phyloP scores from a whole-genome alignment of 2,329 filamentous ascomycete species.

The Aspergillus chevalieri region DNA sequence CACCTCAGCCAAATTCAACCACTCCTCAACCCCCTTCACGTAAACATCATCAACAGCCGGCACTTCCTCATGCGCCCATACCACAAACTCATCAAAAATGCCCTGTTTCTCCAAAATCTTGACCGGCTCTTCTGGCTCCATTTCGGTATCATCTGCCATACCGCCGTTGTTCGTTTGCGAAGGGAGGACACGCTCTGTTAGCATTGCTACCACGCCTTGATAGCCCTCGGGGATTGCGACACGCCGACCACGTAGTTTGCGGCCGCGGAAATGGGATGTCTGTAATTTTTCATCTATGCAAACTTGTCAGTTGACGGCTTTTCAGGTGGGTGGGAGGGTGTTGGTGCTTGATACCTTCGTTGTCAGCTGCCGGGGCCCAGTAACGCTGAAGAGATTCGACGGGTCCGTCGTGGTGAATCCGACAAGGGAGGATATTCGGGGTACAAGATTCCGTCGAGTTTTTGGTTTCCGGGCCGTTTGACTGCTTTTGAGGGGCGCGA shows the following conservation, averaged over 20 bases:
- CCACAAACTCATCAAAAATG: constrained; percentile 65
- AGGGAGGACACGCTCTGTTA: constrained; percentile 34
- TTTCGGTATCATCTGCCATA: constrained; percentile 42
- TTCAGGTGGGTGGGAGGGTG: background rate
- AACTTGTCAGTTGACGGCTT: constrained; percentile 2
- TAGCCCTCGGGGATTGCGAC: constrained; percentile 67
- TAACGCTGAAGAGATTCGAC: constrained; percentile 59
- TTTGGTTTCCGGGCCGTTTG: constrained; percentile 12
- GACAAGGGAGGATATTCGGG: constrained; percentile 72
- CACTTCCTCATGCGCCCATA: constrained; percentile 76
- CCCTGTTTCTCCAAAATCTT: constrained; percentile 57
- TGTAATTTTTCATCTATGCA: constrained; percentile 28
- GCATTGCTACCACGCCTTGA: constrained; percentile 55
- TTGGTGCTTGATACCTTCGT: constrained; percentile 31
- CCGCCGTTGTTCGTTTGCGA: constrained; percentile 32
- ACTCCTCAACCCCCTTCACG: constrained; percentile 70
- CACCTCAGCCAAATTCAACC: constrained; percentile 66
- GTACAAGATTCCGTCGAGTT: constrained; percentile 38
- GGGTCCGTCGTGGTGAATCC: constrained; percentile 70
- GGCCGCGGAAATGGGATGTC: constrained; percentile 68
- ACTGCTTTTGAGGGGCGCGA: constrained; percentile 21
- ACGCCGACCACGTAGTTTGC: constrained; percentile 65
- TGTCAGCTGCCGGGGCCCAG: constrained; percentile 58
- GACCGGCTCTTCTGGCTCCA: constrained; percentile 45
- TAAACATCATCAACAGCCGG: constrained; percentile 64